Conservation (phyloP, 2,329 filamentous ascomycete genomes). For the Phyllosticta ampelicida region DNA sequence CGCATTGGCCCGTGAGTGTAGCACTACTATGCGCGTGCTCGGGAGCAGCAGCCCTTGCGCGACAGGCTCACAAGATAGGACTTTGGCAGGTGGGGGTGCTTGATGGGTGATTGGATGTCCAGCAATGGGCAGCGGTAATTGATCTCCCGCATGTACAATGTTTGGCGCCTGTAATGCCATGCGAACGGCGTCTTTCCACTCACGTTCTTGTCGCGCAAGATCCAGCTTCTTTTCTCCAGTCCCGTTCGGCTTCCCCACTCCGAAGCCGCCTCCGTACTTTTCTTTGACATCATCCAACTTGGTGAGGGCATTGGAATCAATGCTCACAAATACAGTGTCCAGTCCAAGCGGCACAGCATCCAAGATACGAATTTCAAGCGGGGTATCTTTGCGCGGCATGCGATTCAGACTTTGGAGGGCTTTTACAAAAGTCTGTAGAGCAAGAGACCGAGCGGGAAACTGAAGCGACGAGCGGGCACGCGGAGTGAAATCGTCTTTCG, state of each 20-base stretch:
- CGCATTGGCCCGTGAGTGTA: slow-evolving; percentile 47
- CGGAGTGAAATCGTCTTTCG: slow-evolving; percentile 33
- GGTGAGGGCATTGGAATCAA: slow-evolving; percentile 70
- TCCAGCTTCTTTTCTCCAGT: slow-evolving; percentile 12
- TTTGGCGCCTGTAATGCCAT: slow-evolving; percentile 61
- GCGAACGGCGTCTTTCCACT: slow-evolving; percentile 44
- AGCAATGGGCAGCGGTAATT: slow-evolving; percentile 65
- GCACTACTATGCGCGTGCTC: slow-evolving; percentile 73
- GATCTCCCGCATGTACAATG: slow-evolving; percentile 74
- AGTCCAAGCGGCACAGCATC: slow-evolving; percentile 71
- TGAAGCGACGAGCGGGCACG: slow-evolving; percentile 61
- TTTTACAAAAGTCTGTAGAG: slow-evolving; percentile 69
- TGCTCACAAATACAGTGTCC: slow-evolving; percentile 75
- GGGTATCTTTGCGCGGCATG: slow-evolving; percentile 59
- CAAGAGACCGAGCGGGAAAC: slow-evolving; percentile 60
- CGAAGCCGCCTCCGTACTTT: slow-evolving; percentile 61
- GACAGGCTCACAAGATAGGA: slow-evolving; percentile 89
- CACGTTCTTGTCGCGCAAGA: slow-evolving; percentile 20
- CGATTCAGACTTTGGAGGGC: slow-evolving; percentile 67
- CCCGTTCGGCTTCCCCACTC: slow-evolving; percentile 21
- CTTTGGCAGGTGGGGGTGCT: slow-evolving; percentile 71
- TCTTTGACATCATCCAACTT: slow-evolving; percentile 74
- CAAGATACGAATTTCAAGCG: slow-evolving; percentile 74
- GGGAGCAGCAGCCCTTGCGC: slow-evolving; percentile 72
- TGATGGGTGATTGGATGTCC: slow-evolving; percentile 80